These are phyloP conservation scores for Scorias spongiosa DNA, from an alignment of 2,329 filamentous ascomycete species.

Conservation along the genomic window DNA sequence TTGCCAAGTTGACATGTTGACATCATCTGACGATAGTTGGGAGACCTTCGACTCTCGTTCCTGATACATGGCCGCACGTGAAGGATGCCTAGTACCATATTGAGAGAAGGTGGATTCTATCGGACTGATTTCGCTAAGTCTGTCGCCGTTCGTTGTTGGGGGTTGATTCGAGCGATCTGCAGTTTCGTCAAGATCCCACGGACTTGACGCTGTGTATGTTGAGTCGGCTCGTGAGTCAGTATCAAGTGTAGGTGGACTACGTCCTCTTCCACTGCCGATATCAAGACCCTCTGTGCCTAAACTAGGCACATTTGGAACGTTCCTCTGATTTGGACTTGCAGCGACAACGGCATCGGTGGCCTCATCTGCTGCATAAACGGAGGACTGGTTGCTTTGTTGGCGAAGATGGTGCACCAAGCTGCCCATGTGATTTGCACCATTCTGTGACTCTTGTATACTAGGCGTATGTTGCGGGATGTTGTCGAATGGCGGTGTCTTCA, in stretches of 20 bases:
- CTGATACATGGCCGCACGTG: background rate
- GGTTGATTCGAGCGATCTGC: slow-evolving; percentile 8
- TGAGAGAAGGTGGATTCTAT: background rate
- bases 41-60: slow-evolving; percentile 10
- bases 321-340: slow-evolving; percentile 1
- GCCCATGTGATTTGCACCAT: slow-evolving; percentile 36
- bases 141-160: slow-evolving; percentile 23
- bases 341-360: slow-evolving; percentile 25
- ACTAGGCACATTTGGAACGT: slow-evolving; percentile 11
- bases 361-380: slow-evolving; percentile 41
- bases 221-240: slow-evolving; percentile 29
- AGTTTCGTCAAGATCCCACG: slow-evolving; percentile 37
- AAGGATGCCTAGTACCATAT: background rate
- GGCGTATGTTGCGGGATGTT: slow-evolving; percentile 39
- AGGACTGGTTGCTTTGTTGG: slow-evolving; percentile 66
- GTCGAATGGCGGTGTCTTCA: slow-evolving; percentile 1
- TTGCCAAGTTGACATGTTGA: slow-evolving; percentile 27
- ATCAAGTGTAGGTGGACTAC: slow-evolving; percentile 4
- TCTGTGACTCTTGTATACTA: slow-evolving; percentile 44
- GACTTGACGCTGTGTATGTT: slow-evolving; percentile 36
- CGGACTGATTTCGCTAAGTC: slow-evolving; percentile 21
- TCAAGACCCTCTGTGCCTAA: slow-evolving; percentile 6
- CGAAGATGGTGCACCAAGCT: slow-evolving; percentile 52
- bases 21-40: slow-evolving; percentile 6
- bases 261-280: slow-evolving; percentile 2